Conservation (phyloP, 1,284 basidiomycete species). For the Ustilago loliicola region DNA sequence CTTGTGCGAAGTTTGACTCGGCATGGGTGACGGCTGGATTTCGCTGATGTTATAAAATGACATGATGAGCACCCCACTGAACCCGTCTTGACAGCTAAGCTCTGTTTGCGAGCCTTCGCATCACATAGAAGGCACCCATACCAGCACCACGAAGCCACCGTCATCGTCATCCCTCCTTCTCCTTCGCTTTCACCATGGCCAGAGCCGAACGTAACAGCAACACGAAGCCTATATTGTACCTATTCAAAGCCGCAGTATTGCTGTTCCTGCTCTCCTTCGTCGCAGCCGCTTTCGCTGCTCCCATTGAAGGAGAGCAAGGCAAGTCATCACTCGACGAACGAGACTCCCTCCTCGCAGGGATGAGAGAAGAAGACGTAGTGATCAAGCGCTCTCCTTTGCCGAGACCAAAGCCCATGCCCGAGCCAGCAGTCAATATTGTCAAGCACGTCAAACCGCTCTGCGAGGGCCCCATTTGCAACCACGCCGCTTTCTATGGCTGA, state of each 20-base stretch:
- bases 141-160: neutral
- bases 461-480: conserved; percentile 40
- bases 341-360: neutral
- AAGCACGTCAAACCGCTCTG: conserved; percentile 33
- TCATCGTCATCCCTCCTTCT: neutral
- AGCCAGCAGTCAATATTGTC: conserved; percentile 13
- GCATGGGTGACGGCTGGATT: neutral
- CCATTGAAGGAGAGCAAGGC: neutral
- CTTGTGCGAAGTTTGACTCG: neutral
- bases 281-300: neutral
- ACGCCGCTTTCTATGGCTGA: conserved; percentile 32
- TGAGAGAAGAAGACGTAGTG: neutral
- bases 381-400: neutral
- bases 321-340: neutral
- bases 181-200: neutral
- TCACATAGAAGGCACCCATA: too few species aligned
- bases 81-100: neutral
- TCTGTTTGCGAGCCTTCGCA: neutral
- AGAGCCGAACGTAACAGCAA: neutral
- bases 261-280: neutral
- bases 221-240: neutral
- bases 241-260: neutral
- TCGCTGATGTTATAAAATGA: neutral
- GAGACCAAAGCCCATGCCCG: neutral
- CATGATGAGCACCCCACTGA: neutral